Conservation (phyloP, 106 monocot genomes). For the Phalaenopsis equestris region DNA sequence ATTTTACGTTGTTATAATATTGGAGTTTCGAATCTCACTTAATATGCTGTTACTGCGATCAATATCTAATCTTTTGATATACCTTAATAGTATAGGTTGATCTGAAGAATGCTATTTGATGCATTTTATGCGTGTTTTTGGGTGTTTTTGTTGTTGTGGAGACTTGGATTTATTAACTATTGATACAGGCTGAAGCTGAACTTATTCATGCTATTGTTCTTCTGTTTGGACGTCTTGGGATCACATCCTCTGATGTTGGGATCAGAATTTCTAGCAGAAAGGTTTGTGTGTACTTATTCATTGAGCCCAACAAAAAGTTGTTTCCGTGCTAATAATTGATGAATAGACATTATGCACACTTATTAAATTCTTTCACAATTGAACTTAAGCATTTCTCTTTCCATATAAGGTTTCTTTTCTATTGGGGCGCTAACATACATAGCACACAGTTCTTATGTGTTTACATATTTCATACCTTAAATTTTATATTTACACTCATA, state of each 20-base stretch:
- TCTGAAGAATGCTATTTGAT: background rate
- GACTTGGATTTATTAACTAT: background rate
- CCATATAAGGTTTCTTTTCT: background rate
- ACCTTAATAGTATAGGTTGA: background rate
- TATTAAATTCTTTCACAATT: background rate
- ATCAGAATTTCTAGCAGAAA: slow-evolving; percentile 93
- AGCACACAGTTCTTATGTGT: too few relatives aligned
- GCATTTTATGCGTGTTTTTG: background rate
- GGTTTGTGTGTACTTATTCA: slow-evolving; percentile 23
- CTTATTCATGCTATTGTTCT: slow-evolving; percentile 91
- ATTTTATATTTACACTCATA: too few relatives aligned
- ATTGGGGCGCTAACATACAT: too few relatives aligned
- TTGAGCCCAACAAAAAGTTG: background rate
- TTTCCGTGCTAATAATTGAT: background rate
- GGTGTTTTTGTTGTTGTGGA: background rate
- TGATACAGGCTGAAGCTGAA: slow-evolving; percentile 86
- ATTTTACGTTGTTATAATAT: background rate
- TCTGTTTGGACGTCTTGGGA: slow-evolving; percentile 82
- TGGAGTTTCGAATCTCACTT: background rate
- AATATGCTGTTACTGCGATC: background rate
- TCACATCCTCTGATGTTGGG: slow-evolving; percentile 79
- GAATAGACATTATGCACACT: background rate
- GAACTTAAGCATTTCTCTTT: background rate
- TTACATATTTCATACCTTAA: too few relatives aligned
- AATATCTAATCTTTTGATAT: background rate